Conservation (phyloP, 2,329 filamentous ascomycete genomes). For the Botrytis porri region DNA sequence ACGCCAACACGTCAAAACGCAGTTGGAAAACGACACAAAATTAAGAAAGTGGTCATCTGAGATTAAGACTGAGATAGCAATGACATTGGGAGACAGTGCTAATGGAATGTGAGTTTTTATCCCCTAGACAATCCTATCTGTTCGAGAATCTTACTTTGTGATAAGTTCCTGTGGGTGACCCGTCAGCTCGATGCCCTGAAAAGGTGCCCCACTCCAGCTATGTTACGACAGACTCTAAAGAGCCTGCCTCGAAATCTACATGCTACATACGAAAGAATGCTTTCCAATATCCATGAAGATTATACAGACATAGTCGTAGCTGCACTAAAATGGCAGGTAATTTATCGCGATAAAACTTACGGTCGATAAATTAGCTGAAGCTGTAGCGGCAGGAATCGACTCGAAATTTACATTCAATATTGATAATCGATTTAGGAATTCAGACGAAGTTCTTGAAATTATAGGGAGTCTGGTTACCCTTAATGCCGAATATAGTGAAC, state of each 20-base stretch:
- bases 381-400: not conserved
- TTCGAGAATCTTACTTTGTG: not conserved
- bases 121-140: not conserved
- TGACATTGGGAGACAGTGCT: not conserved
- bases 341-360: not conserved
- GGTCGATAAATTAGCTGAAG: not conserved
- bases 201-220: constrained; percentile 1
- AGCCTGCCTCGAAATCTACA: constrained; percentile 1
- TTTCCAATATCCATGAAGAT: not conserved
- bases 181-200: not conserved
- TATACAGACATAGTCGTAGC: not conserved
- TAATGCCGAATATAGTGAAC: too few relatives aligned
- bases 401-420: not conserved
- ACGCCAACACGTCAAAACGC: not conserved
- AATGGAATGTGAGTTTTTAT: constrained; percentile 6
- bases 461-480: not conserved
- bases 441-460: not conserved
- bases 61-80: not conserved
- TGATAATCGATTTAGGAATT: not conserved
- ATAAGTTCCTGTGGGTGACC: constrained; percentile 4
- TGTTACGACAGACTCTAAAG: not conserved
- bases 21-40: not conserved
- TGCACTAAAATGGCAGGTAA: not conserved
- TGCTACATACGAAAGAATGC: not conserved
- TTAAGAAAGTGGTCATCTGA: not conserved